phyloP scores from a whole-genome alignment of 768 basidiomycete species.

The Cyclocybe aegerita region DNA sequence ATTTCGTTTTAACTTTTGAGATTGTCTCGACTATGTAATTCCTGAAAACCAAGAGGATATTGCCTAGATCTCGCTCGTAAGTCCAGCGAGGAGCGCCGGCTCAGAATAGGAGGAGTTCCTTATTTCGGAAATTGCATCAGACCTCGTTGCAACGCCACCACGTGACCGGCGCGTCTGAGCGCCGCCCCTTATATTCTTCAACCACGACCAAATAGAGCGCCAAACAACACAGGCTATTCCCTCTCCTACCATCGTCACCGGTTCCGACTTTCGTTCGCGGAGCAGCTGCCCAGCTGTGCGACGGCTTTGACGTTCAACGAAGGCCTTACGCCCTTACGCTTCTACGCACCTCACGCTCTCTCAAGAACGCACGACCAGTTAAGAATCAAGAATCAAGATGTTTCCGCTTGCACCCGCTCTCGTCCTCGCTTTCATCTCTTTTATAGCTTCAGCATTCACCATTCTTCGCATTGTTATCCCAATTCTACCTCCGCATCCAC shows the following conservation, averaged over 20 bases:
- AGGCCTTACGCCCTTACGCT: constrained; percentile 43
- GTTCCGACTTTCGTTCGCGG: constrained; percentile 28
- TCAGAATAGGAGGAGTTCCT: too few relatives aligned
- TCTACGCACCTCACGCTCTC: constrained; percentile 46
- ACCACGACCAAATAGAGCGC: constrained; percentile 36
- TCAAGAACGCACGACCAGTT: constrained; percentile 14
- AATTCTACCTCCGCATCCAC: constrained; percentile 69
- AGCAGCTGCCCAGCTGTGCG: constrained; percentile 24
- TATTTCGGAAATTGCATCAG: neutral
- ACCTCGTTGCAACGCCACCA: constrained; percentile 22
- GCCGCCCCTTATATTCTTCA: constrained; percentile 29
- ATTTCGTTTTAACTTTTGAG: too few relatives aligned
- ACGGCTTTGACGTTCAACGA: constrained; percentile 32
- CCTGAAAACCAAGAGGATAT: too few relatives aligned
- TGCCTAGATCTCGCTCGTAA: too few relatives aligned
- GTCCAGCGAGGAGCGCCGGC: too few relatives aligned
- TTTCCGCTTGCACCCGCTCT: constrained; percentile 68
- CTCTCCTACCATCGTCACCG: constrained; percentile 13
- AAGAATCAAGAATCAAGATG: constrained; percentile 46
- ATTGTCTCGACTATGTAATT: too few relatives aligned
- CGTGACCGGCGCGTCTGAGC: constrained; percentile 27
- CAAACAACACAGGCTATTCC: constrained; percentile 27
- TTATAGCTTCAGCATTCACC: constrained; percentile 71
- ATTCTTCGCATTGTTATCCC: constrained; percentile 76
- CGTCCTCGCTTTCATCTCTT: constrained; percentile 68